A percentile compares a stretch with the other conserved stretches of the same genome.
These are phyloP conservation scores for Fusarium xyrophilum DNA, from an alignment of 2,329 filamentous ascomycete genomes.

Conservation along the genomic window DNA sequence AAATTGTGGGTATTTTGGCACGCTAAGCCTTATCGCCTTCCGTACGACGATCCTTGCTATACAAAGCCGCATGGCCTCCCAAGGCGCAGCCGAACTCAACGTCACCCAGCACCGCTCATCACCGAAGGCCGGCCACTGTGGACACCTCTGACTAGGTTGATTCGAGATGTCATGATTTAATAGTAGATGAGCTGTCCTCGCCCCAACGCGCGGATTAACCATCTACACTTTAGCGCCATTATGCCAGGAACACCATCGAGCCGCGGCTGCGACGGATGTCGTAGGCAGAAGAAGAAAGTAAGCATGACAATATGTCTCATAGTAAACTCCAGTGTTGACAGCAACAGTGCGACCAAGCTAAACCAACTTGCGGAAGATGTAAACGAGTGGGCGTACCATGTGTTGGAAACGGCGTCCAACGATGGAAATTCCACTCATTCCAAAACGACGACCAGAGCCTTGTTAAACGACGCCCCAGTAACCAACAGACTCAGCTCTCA, in stretches of 20 bases:
- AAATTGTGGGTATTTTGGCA: no score
- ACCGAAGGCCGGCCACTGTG: neutral
- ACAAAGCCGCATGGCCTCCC: neutral
- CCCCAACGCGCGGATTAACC: neutral
- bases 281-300: slow-evolving; percentile 32
- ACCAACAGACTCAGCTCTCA: slow-evolving; percentile 7
- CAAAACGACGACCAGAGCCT: neutral
- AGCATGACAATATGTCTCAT: neutral
- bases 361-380: slow-evolving; percentile 32
- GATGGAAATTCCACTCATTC: slow-evolving; percentile 30
- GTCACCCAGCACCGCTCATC: neutral
- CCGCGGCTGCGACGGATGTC: slow-evolving; percentile 25
- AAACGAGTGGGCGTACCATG: slow-evolving; percentile 24
- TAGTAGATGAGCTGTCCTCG: neutral
- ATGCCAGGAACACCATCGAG: slow-evolving; percentile 31
- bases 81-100: neutral
- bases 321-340: neutral
- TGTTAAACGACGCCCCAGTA: slow-evolving; percentile 16
- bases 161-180: neutral
- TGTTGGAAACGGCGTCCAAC: slow-evolving; percentile 29
- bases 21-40: no score
- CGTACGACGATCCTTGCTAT: neutral
- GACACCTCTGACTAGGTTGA: neutral
- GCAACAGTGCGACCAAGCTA: slow-evolving; percentile 18
- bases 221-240: neutral